Conservation (phyloP, 148 eudicot species). For the Rhododendron henanense region DNA sequence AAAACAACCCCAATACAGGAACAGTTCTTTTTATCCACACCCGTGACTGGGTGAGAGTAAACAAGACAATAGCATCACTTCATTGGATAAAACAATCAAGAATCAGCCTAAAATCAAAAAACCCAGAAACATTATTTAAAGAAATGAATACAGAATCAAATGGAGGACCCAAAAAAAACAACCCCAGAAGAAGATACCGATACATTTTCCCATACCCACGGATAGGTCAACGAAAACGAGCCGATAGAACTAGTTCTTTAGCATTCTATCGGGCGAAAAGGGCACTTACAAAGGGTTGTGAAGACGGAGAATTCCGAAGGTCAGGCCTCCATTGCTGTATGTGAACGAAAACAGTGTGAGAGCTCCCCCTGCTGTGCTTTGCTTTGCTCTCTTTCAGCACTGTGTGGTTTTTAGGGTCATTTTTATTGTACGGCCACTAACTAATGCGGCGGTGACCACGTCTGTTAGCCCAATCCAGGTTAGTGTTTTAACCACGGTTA, state of each 20-base stretch:
- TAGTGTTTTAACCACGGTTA: background rate
- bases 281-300: background rate
- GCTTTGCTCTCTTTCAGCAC: background rate
- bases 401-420: background rate
- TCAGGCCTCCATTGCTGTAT: background rate
- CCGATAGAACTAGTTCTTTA: background rate
- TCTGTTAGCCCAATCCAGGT: background rate
- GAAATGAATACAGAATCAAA: background rate
- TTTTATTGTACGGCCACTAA: background rate
- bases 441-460: background rate
- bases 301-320: background rate
- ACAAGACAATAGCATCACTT: background rate
- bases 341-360: background rate
- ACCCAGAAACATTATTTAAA: background rate
- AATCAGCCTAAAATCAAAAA: background rate
- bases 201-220: background rate
- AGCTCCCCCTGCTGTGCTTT: background rate
- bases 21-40: background rate
- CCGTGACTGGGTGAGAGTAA: background rate
- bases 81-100: background rate
- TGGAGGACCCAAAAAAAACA: background rate
- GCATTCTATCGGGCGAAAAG: background rate
- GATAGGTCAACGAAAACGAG: background rate
- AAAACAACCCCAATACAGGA: background rate
- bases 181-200: background rate